Evolutionary conservation across 345 rosid species (phyloP).

Genomic region (Populus nigra): DNA sequence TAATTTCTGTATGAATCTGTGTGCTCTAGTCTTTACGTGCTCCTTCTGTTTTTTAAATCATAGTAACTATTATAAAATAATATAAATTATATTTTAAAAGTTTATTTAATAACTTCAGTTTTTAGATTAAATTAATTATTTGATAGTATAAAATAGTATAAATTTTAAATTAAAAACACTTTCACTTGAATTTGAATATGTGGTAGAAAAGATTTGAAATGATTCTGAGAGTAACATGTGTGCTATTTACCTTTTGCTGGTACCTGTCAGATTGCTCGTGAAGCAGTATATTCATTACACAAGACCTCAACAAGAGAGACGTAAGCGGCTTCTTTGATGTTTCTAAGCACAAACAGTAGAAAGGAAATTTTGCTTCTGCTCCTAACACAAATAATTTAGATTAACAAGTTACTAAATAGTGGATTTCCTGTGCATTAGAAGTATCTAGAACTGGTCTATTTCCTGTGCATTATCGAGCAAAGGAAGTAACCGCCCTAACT

Average conservation of each 20-base stretch:
- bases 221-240: not conserved
- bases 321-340: slow-evolving; percentile 38
- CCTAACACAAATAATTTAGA: not conserved
- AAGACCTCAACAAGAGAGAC: slow-evolving; percentile 97
- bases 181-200: no score
- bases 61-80: no score
- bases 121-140: no score
- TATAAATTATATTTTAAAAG: no score
- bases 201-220: no score
- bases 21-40: not conserved
- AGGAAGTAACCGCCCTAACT: not conserved
- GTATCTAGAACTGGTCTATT: not conserved
- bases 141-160: no score
- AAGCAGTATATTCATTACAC: slow-evolving; percentile 94
- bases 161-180: no score
- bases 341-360: not conserved
- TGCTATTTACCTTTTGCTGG: not conserved
- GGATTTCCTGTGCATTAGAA: not conserved
- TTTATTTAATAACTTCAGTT: no score
- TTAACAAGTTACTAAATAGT: not conserved
- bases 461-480: not conserved
- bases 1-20: not conserved
- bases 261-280: slow-evolving; percentile 62
- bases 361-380: not conserved
- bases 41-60: not conserved